phyloP scores from a whole-genome alignment of 495 filamentous ascomycete species.

The Aspergillus ellipticus region DNA sequence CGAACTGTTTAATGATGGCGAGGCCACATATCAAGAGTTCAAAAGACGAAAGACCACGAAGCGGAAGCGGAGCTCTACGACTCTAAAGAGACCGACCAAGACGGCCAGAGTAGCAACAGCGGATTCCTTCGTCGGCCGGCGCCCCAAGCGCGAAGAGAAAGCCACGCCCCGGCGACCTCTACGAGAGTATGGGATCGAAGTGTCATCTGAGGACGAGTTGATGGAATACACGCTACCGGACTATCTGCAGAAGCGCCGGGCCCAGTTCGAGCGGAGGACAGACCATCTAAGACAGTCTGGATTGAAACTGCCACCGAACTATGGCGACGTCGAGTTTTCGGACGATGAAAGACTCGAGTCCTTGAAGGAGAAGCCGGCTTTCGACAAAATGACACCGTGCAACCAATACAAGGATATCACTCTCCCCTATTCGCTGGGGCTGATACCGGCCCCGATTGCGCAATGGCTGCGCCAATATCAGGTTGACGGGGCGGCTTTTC shows the following conservation, averaged over 20 bases:
- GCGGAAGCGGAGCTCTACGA: slow-evolving; percentile 49
- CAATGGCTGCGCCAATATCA: slow-evolving; percentile 94
- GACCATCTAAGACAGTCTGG: slow-evolving; percentile 62
- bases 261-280: slow-evolving; percentile 48
- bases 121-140: slow-evolving; percentile 28
- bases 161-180: slow-evolving; percentile 16
- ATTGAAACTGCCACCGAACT: slow-evolving; percentile 74
- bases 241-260: slow-evolving; percentile 52
- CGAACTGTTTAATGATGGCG: slow-evolving; percentile 43
- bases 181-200: slow-evolving; percentile 39
- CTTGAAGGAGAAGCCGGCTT: slow-evolving; percentile 65
- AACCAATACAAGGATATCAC: slow-evolving; percentile 70
- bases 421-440: slow-evolving; percentile 69
- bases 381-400: slow-evolving; percentile 57
- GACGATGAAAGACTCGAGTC: slow-evolving; percentile 68
- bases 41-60: slow-evolving; percentile 56
- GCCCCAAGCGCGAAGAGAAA: slow-evolving; percentile 20
- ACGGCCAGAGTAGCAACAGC: slow-evolving; percentile 23
- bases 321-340: slow-evolving; percentile 79
- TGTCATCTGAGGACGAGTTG: slow-evolving; percentile 50
- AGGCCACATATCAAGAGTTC: slow-evolving; percentile 55
- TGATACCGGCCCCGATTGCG: slow-evolving; percentile 87
- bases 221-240: slow-evolving; percentile 57
- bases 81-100: slow-evolving; percentile 38
- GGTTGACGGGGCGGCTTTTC: slow-evolving; percentile 76